Percentiles rank a stretch among this genome's conserved stretches.
Conservation (phyloP, 257 asterid genomes). For the Coffea eugenioides region DNA sequence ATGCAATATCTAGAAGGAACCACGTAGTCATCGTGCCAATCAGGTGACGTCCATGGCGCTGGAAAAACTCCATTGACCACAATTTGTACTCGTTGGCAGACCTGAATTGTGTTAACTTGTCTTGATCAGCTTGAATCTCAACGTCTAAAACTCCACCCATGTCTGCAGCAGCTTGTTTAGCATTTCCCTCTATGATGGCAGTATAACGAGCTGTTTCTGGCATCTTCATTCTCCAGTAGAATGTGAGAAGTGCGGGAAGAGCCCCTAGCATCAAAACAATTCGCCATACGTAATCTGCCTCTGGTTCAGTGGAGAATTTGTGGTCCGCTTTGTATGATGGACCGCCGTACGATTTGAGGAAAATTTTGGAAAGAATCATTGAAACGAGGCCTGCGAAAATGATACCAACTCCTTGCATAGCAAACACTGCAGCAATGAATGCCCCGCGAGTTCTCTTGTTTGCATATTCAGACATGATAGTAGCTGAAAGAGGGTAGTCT, state of each 20-base stretch:
- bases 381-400: constrained; percentile 34
- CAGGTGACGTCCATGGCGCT: constrained; percentile 28
- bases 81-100: constrained; percentile 24
- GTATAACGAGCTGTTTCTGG: constrained; percentile 37
- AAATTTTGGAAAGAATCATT: constrained; percentile 22
- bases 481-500: constrained; percentile 36
- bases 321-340: background rate
- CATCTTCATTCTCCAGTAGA: constrained; percentile 39
- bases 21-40: constrained; percentile 29
- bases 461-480: constrained; percentile 35
- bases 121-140: constrained; percentile 29
- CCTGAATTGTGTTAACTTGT: constrained; percentile 22
- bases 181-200: constrained; percentile 32
- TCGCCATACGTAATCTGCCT: constrained; percentile 28
- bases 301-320: constrained; percentile 19
- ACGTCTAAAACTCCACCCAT: constrained; percentile 24
- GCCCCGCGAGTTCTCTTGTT: constrained; percentile 32
- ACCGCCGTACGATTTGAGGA: constrained; percentile 6
- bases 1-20: constrained; percentile 32
- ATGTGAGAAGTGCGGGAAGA: constrained; percentile 27
- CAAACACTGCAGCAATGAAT: constrained; percentile 35
- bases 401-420: constrained; percentile 37
- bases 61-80: constrained; percentile 21
- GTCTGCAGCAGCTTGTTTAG: constrained; percentile 31
- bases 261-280: constrained; percentile 33